Conservation (phyloP, 371 early-diverging fungal genomes). For the Zancudomyces culisetae region DNA sequence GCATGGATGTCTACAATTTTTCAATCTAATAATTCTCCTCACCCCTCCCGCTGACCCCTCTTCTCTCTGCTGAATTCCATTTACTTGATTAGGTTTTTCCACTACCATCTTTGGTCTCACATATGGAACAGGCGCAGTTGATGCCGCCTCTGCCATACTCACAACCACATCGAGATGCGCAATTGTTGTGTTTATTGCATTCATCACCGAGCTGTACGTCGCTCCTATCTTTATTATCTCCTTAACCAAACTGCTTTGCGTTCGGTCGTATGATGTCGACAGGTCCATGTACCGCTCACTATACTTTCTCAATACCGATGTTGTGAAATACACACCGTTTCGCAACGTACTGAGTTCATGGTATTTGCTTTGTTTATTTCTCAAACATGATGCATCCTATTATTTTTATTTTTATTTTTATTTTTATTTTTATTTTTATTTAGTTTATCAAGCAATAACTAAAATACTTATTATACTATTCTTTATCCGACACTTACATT, state of each 20-base stretch:
- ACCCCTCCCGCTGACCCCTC: slow-evolving; percentile 27
- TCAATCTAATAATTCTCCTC: slow-evolving; percentile 18
- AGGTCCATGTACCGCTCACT: slow-evolving; percentile 31
- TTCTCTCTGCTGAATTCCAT: too few species aligned
- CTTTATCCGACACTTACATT: slow-evolving; percentile 9
- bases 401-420: too few species aligned
- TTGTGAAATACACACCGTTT: slow-evolving; percentile 75
- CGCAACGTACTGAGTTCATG: slow-evolving; percentile 81
- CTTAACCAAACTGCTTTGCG: slow-evolving; percentile 55
- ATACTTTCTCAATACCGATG: slow-evolving; percentile 37
- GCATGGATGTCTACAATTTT: slow-evolving; percentile 62
- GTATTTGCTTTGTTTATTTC: slow-evolving; percentile 41
- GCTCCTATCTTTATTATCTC: slow-evolving; percentile 62
- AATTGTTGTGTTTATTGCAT: slow-evolving; percentile 46
- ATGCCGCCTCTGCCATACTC: slow-evolving; percentile 61
- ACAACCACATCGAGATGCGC: slow-evolving; percentile 71
- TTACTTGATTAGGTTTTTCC: too few species aligned
- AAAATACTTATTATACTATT: too few species aligned
- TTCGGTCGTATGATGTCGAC: slow-evolving; percentile 34
- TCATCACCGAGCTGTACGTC: slow-evolving; percentile 62
- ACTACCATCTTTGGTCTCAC: slow-evolving; percentile 47
- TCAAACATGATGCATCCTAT: slow-evolving; percentile 34
- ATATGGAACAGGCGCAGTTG: slow-evolving; percentile 66
- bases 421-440: too few species aligned
- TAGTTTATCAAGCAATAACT: too few species aligned